Conservation (phyloP, 129 eudicot species). For the sunflower (Helianthus annuus) region HanXRQr2.0-SUNRISE NC_035445.2:4487733-4488232, state of each 20-base stretch:
- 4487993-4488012: too few species aligned
- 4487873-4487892: slow-evolving; percentile 55
- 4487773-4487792: slow-evolving; percentile 46
- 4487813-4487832: slow-evolving; percentile 80
- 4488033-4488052: too few species aligned
- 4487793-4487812: slow-evolving; percentile 59
- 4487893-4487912: slow-evolving; percentile 62
- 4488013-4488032: too few species aligned
- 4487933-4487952: slow-evolving; percentile 92
- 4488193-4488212: too few species aligned
- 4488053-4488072: too few species aligned
- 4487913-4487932: slow-evolving; percentile 56
- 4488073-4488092: too few species aligned
- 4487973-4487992: background rate
- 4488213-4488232: too few species aligned
- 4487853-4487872: slow-evolving; percentile 44
- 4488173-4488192: too few species aligned
- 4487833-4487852: slow-evolving; percentile 64
- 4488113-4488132: too few species aligned
- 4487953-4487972: slow-evolving; percentile 57
- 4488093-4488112: too few species aligned
- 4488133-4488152: too few species aligned
- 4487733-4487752: slow-evolving; percentile 50
- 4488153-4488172: too few species aligned
- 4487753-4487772: slow-evolving; percentile 74